Percentiles rank a stretch among this genome's conserved stretches.
These are phyloP conservation scores for Hemerocallis citrina DNA, from an alignment of 106 monocot genomes.

Conservation along the genomic window DNA sequence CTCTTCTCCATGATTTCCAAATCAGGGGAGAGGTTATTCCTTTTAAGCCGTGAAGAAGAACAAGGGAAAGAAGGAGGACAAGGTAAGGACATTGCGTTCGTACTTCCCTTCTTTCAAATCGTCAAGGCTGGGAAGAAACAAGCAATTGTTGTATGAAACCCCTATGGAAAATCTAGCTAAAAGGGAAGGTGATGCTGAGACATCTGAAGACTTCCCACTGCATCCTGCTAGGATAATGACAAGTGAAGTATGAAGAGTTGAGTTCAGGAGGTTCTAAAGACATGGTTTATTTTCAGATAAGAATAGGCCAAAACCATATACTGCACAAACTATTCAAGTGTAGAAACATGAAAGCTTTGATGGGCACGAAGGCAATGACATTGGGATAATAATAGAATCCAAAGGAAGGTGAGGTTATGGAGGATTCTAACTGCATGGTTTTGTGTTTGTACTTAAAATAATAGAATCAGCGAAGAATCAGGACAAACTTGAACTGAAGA, in stretches of 20 bases:
- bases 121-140: constrained; percentile 29
- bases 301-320: constrained; percentile 18
- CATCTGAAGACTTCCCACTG: constrained; percentile 8
- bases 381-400: not conserved
- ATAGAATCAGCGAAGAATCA: constrained; percentile 3
- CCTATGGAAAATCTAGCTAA: not conserved
- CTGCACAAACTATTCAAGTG: not conserved
- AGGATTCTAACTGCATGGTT: not conserved
- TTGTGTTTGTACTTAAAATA: not conserved
- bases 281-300: constrained; percentile 25
- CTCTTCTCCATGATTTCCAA: constrained; percentile 67
- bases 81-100: constrained; percentile 2
- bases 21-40: constrained; percentile 17
- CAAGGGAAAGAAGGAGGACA: constrained; percentile 12
- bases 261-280: not conserved
- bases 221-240: constrained; percentile 6
- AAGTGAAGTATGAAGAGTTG: not conserved
- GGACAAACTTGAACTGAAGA: not conserved
- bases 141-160: not conserved
- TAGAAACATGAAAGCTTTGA: not conserved
- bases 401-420: not conserved
- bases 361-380: not conserved
- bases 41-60: constrained; percentile 15
- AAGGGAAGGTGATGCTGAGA: constrained; percentile 8
- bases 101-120: constrained; percentile 19